Base-by-base conservation (phyloP, 345 rosid species). In the Aquilaria malaccensis region DNA sequence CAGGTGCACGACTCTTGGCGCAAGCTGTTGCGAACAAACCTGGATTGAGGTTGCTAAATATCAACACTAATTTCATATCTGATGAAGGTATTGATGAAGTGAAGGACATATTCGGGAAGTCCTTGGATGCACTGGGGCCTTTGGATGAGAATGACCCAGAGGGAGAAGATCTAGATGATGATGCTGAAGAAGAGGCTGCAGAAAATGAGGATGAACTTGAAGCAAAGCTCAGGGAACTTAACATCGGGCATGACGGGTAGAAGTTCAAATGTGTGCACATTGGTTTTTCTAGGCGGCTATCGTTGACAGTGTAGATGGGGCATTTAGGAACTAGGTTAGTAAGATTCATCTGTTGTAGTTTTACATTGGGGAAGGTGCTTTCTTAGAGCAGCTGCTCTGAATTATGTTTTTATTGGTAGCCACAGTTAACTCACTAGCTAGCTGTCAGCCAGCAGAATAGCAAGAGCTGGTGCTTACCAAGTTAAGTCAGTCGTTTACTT, bases 1-100 rank as follows among this genome's bases (percentile, higher is more conserved):
- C 73, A n/a, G 95, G 96, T 52, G 92, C 87, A 45, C 75, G 87
- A 61, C 66, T 75, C 47, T 64, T 86, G 77, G 90, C 90, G 2
- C 84, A 77, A 78, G 85, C 78, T 59, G 77, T 84, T 59, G 73
- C 80, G 60, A 64, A 68, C 63, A 91, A 84, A 72, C 76, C 81
- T 2, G 73, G 73, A 58, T 80, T 88, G 50, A 83, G 79, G 74
- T 70, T 77, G 77, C 80, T 88, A 55, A 83, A 83, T 55, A 86
- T 92, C 32, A 64, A 86, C 51, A 85, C 78, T 15, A 92, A 92
- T 71, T 85, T 72, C 79, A 83, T 92, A 65, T 82, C 96, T 3
- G 95, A 92, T 33, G 93, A 92, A 71, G 98, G 92, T 59, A 69
- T 88, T 51, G 89, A 86, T 45, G 96, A 92, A 78, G 76, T 92